Percentiles rank a stretch among this genome's conserved stretches.
These are phyloP conservation scores for Aureobasidium sp. DNA, from an alignment of 2,329 filamentous ascomycete species.

Conservation along the genomic window DNA sequence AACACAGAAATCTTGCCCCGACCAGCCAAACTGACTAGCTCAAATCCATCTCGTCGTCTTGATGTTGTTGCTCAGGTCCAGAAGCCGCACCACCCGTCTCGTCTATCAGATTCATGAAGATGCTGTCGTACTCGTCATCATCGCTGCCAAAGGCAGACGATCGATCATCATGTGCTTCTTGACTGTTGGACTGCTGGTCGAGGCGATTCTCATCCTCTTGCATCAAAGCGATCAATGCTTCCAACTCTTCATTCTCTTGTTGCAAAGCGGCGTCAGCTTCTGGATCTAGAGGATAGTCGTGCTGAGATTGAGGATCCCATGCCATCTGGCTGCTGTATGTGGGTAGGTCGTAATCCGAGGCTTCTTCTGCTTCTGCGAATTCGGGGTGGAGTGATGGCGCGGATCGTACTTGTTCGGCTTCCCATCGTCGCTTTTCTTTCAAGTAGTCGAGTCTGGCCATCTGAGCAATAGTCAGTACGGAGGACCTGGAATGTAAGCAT, in stretches of 20 bases:
- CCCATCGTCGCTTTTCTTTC: constrained; percentile 38
- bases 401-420: constrained; percentile 35
- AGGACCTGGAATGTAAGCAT: background rate
- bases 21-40: constrained; percentile 15
- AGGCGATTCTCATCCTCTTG: constrained; percentile 21
- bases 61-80: constrained; percentile 15
- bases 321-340: background rate
- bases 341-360: constrained; percentile 16
- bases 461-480: constrained; percentile 24
- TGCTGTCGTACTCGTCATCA: constrained; percentile 53
- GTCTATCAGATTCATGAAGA: constrained; percentile 60
- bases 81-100: constrained; percentile 29
- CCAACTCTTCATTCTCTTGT: constrained; percentile 39
- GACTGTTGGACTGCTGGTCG: constrained; percentile 10
- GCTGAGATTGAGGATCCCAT: constrained; percentile 17
- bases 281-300: constrained; percentile 20
- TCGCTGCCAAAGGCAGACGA: constrained; percentile 35
- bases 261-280: constrained; percentile 35
- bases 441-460: constrained; percentile 44
- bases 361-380: constrained; percentile 20
- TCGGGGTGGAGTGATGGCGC: constrained; percentile 28
- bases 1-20: background rate
- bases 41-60: constrained; percentile 34
- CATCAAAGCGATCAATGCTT: constrained; percentile 40
- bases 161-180: constrained; percentile 12